phyloP scores from a whole-genome alignment of 768 basidiomycete genomes.

The Sporobolomyces roseus region DNA sequence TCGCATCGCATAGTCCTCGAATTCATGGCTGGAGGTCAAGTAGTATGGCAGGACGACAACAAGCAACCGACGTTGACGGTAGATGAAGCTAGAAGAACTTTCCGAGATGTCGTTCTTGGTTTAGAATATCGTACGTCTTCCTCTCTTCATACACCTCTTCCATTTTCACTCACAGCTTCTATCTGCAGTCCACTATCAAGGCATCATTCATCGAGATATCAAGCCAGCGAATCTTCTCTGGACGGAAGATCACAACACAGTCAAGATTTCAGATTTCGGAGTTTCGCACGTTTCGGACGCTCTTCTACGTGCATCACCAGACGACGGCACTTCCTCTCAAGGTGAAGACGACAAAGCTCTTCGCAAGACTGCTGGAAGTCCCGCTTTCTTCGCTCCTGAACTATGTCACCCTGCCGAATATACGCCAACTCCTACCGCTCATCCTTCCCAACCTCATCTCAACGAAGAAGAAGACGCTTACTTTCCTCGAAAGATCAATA shows the following conservation, averaged over 20 bases:
- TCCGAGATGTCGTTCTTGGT: conserved; percentile 88
- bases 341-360: conserved; percentile 71
- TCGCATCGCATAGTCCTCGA: conserved; percentile 93
- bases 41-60: conserved; percentile 67
- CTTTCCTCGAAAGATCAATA: conserved; percentile 21
- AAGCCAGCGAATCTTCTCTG: conserved; percentile 96
- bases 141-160: conserved; percentile 5
- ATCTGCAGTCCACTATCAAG: conserved; percentile 83
- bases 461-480: conserved; percentile 24
- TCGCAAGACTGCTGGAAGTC: conserved; percentile 87
- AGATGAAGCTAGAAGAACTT: conserved; percentile 76
- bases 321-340: conserved; percentile 50
- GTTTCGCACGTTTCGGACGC: conserved; percentile 94
- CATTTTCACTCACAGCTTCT: conserved; percentile 27
- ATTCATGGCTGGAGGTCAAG: conserved; percentile 89
- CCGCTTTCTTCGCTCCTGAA: conserved; percentile 94
- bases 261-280: conserved; percentile 98
- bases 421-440: conserved; percentile 43
- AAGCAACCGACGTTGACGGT: conserved; percentile 73
- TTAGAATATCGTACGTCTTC: conserved; percentile 82
- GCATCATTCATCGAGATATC: conserved; percentile 98
- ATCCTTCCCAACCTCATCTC: conserved; percentile 41
- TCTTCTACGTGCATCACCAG: conserved; percentile 69
- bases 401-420: conserved; percentile 64
- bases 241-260: conserved; percentile 74